phyloP scores from a whole-genome alignment of 176 grass and related monocot genomes.

The Cenchrus americanus region DNA sequence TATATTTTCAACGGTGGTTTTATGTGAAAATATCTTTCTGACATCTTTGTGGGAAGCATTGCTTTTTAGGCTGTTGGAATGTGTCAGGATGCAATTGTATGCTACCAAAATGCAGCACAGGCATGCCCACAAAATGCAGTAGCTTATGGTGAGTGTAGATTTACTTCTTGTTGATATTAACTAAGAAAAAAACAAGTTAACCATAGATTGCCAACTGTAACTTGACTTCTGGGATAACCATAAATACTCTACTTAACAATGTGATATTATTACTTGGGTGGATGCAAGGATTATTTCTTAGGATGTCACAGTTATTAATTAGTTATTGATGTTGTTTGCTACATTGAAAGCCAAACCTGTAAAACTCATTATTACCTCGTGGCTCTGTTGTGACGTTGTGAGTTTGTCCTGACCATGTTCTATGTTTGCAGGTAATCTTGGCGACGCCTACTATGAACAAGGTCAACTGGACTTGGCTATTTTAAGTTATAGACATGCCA shows the following conservation, averaged over 20 bases:
- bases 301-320: background rate
- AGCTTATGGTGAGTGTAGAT: slow-evolving; percentile 66
- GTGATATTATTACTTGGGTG: background rate
- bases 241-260: background rate
- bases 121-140: slow-evolving; percentile 66
- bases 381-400: background rate
- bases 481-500: slow-evolving; percentile 17
- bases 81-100: slow-evolving; percentile 75
- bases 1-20: slow-evolving; percentile 10
- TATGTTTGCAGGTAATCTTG: slow-evolving; percentile 6
- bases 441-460: background rate
- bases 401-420: background rate
- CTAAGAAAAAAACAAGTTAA: slow-evolving; percentile 13
- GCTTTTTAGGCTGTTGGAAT: slow-evolving; percentile 64
- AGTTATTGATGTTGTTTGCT: background rate
- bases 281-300: slow-evolving; percentile 32
- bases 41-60: background rate
- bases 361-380: background rate
- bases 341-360: background rate
- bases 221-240: slow-evolving; percentile 8
- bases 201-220: background rate
- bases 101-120: slow-evolving; percentile 65
- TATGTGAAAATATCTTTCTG: slow-evolving; percentile 22
- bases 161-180: slow-evolving; percentile 16
- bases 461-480: slow-evolving; percentile 11